phyloP scores from a whole-genome alignment of 257 asterid species.

The Solanum piurae region DNA sequence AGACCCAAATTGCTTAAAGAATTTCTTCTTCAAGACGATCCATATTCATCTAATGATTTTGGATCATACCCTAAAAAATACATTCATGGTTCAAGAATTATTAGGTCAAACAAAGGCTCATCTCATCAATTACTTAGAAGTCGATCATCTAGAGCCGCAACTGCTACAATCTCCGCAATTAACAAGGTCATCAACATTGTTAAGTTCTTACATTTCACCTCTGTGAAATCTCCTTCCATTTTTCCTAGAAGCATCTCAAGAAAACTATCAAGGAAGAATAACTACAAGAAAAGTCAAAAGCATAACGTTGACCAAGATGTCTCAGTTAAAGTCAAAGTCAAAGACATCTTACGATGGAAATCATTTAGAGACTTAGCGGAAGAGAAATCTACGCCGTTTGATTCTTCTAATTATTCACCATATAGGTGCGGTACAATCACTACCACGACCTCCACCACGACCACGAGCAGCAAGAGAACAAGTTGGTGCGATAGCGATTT shows the following conservation, averaged over 20 bases:
- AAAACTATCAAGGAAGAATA: conserved; percentile 11
- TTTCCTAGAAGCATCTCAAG: conserved; percentile 30
- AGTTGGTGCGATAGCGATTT: conserved; percentile 70
- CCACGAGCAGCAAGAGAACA: conserved; percentile 30
- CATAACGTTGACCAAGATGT: not conserved
- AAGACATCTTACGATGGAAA: conserved; percentile 72
- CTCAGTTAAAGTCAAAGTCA: conserved; percentile 36
- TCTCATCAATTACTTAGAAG: conserved; percentile 26
- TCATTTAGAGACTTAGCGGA: conserved; percentile 58
- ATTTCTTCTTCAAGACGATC: conserved; percentile 39
- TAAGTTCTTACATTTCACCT: conserved; percentile 38
- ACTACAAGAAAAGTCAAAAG: not conserved
- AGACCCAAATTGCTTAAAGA: conserved; percentile 70
- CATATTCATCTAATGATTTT: conserved; percentile 12
- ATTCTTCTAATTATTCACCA: conserved; percentile 12
- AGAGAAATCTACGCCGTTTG: conserved; percentile 22
- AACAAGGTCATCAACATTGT: conserved; percentile 36
- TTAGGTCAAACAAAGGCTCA: conserved; percentile 13
- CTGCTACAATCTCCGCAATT: conserved; percentile 45
- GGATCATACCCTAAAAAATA: not conserved
- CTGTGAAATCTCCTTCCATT: conserved; percentile 23
- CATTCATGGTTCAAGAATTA: conserved; percentile 3
- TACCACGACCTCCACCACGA: not conserved
- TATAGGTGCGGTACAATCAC: conserved; percentile 9
- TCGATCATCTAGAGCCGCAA: conserved; percentile 47